Base-by-base conservation (phyloP, 352 stramenopile genomes). In the Globisporangium emineosum region DNA sequence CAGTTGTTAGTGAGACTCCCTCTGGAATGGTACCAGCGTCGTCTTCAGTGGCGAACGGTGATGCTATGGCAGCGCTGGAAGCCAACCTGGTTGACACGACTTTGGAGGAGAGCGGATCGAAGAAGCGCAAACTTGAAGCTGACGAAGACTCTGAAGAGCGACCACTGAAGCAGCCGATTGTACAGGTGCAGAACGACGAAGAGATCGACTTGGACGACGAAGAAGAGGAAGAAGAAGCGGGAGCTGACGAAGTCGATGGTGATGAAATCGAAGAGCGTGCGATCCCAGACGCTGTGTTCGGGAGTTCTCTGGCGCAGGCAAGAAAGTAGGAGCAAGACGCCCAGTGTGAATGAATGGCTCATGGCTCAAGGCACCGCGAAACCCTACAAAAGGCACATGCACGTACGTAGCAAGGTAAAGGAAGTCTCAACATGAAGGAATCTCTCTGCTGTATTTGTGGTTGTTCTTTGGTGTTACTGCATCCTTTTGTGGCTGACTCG, bases 141-240 rank as follows among this genome's bases (percentile, higher is more conserved):
- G 83, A 81, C 15, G 78, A 89, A 37, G 79, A 83, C 23, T 71
- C 79, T 32, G 76, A 93, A 8, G 75, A 94, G 9, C 80, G 96
- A 57, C 86, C 88, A 37, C 75, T 89, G 30, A 88, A 90, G n/a
- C 89, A 93, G 27, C 75, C 86, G 49, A 75, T 86, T 15, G 86
- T 95, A 27, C 77, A 86, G 32, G 76, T 92, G 53, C 58, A 68
- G 21, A 94, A 94, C 58, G 88, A 92, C 62, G 91, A 97, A 80
- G 94, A 98, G 62, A 98, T 98, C 63, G 91, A 98, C 53, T 74
- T 98, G 52, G 94, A 98, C 56, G 88, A 96, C 53, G 84, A 96
- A 64, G 84, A 86, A 12, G 75, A 88, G 1, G 78, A 88, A 19
- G 73, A 86, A 15, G 73, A 80, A 62, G 67, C 49, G 67, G 61